A percentile compares a stretch with the other conserved stretches of the same genome.
phyloP scores from a whole-genome alignment of 2,329 filamentous ascomycete genomes.

The Fusarium tricinctum region DNA sequence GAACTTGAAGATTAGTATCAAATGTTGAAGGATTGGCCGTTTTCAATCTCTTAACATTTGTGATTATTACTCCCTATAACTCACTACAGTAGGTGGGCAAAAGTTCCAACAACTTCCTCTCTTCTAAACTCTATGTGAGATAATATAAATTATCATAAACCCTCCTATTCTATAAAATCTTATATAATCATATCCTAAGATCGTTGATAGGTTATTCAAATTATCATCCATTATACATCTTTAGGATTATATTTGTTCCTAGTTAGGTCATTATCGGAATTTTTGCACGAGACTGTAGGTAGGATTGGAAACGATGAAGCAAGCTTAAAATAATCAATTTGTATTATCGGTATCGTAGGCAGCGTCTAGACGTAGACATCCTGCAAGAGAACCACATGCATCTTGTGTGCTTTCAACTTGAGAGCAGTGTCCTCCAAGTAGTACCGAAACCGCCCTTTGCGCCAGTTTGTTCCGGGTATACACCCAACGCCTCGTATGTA shows the following conservation, averaged over 20 bases:
- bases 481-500: conserved; percentile 44
- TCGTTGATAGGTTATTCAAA: no score
- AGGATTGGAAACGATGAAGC: background rate
- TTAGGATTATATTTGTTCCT: no score
- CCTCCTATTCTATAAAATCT: no score
- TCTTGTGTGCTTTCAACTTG: conserved; percentile 3
- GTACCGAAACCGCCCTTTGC: conserved; percentile 18
- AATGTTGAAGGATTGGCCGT: background rate
- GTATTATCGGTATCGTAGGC: background rate
- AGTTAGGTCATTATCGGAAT: no score
- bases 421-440: background rate
- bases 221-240: no score
- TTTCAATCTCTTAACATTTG: background rate
- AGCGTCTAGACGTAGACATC: background rate
- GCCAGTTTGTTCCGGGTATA: conserved; percentile 43
- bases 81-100: background rate
- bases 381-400: background rate
- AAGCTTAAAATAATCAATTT: background rate
- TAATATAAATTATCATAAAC: no score
- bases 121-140: no score
- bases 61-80: background rate
- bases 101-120: no score
- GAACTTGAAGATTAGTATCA: background rate
- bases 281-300: background rate
- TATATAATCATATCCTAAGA: no score